A percentile compares a stretch with the other conserved stretches of the same genome.
Evolutionary conservation across 176 grass and related monocot species (phyloP).

Genomic region (Melocanna baccifera): DNA sequence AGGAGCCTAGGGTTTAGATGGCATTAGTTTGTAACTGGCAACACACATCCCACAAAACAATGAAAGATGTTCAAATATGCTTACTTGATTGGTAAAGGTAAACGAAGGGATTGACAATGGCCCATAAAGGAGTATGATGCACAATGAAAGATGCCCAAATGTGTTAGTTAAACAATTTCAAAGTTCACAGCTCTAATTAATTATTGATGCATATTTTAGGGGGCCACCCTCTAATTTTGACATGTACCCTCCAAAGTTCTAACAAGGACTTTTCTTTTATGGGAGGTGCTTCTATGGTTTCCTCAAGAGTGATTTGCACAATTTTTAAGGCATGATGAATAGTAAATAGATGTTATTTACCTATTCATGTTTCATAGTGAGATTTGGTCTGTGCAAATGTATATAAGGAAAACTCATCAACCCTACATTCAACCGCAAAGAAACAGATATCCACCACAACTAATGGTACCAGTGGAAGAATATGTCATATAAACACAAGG

Average conservation of each 20-base stretch:
- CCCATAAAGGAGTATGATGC: background rate
- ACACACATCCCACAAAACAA: background rate
- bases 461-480: background rate
- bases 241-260: background rate
- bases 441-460: background rate
- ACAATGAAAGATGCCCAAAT: background rate
- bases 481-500: background rate
- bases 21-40: slow-evolving; percentile 1
- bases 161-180: background rate
- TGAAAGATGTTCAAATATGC: slow-evolving; percentile 1
- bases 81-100: slow-evolving; percentile 4
- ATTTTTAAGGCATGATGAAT: no score
- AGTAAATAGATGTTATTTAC: no score
- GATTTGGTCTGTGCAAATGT: background rate
- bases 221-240: background rate
- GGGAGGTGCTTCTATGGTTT: no score
- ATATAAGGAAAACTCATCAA: background rate
- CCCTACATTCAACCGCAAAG: slow-evolving; percentile 13
- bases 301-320: no score
- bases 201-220: background rate
- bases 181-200: background rate
- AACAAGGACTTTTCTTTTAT: background rate
- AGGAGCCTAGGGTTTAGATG: background rate
- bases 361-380: no score
- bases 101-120: background rate